Conservation (phyloP, 106 monocot genomes). For the Phalaenopsis equestris region DNA sequence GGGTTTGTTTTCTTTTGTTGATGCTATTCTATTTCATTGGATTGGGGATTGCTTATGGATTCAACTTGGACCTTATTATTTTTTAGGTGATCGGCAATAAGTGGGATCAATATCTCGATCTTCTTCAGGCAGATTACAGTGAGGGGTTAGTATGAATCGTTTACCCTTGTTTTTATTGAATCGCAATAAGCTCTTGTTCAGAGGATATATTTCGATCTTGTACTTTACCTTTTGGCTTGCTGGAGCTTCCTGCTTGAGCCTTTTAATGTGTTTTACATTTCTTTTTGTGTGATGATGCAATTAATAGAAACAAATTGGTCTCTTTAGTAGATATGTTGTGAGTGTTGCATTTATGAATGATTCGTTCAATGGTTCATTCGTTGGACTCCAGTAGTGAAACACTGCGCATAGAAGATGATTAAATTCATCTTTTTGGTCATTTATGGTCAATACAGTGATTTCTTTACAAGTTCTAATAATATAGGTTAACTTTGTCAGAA, state of each 20-base stretch:
- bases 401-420: neutral
- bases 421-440: neutral
- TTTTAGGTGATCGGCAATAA: slow-evolving; percentile 57
- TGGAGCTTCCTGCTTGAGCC: neutral
- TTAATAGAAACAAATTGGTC: neutral
- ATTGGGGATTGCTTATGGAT: neutral
- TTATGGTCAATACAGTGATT: neutral
- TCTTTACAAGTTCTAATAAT: neutral
- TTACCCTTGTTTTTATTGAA: slow-evolving; percentile 2
- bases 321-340: neutral
- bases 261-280: neutral
- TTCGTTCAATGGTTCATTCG: neutral
- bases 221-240: neutral
- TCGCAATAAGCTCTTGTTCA: neutral
- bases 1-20: neutral
- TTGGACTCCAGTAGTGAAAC: neutral
- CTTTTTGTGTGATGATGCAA: neutral
- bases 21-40: neutral
- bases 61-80: neutral
- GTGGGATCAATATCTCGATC: slow-evolving; percentile 58
- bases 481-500: neutral
- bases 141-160: slow-evolving; percentile 32
- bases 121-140: slow-evolving; percentile 50
- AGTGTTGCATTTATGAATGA: neutral
- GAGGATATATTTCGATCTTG: neutral